Evolutionary conservation across 306 rosid genomes (phyloP), one percentile per base, ranked within the genome.

Genomic region (Adenanthera pavonina): DNA sequence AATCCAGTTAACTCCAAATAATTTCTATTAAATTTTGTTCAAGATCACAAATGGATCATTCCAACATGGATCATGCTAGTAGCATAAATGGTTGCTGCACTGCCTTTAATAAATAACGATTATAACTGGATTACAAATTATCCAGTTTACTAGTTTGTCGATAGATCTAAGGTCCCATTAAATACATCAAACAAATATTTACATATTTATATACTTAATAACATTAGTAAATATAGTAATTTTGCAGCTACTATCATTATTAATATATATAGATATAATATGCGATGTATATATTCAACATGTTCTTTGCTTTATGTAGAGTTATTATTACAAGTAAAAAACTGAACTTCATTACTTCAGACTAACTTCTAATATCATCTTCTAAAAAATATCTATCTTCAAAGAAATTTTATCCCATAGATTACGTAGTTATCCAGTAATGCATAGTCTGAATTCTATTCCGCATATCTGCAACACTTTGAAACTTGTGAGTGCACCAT

Each of bases 371-470:
- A 20, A 19, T 44, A 4, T 6, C 41, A 82, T 47, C 49, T 82
- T 10, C 25, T 14, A 52, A 53, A 25, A 64, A 44, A 70, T 51
- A 67, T 1, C 52, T 19, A 51, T 44, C 76, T 56, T 9, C 69
- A 66, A 66, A 74, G 60, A 74, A 57, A 46, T 66, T 59, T 3
- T 20, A 79, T 74, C 74, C 14, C 16, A 41, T 7, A 13, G 34
- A 11, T 73, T 41, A 38, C 7, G 43, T 2, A 13, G 53, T 40
- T 74, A 17, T 6, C 35, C 30, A 56, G 15, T 25, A 25, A 25
- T 25, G 30, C 57, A 49, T 13, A 61, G 15, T 61, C 66, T 64
- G 59, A 49, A 64, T 40, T 44, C 3, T 20, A 56, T 57, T 46
- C 65, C 77, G 5, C 46, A 6, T n/a, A 41, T 44, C 51, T 38